Evolutionary conservation across 2,329 filamentous ascomycete species (phyloP).

Genomic region (Paraphaeosphaeria sporulosa): DNA sequence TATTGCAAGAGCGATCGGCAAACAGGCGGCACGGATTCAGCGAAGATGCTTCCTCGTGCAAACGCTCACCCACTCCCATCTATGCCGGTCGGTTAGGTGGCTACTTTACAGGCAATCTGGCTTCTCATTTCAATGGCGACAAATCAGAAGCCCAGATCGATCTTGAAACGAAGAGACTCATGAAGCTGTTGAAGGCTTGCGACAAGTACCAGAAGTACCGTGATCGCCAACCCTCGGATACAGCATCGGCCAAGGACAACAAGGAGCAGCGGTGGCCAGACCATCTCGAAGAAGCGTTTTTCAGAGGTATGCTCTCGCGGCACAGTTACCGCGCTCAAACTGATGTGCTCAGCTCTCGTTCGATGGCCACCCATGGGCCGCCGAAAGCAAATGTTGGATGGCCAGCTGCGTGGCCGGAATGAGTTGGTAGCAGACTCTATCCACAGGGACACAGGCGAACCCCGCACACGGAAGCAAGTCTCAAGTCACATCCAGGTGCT

Average conservation of each 20-base stretch:
- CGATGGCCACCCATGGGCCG: constrained; percentile 66
- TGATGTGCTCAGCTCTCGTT: constrained; percentile 44
- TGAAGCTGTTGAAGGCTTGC: constrained; percentile 40
- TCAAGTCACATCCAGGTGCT: constrained; percentile 71
- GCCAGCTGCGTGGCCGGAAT: constrained; percentile 66
- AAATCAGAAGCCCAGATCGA: constrained; percentile 40
- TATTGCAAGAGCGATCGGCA: constrained; percentile 53
- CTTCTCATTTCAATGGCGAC: constrained; percentile 33
- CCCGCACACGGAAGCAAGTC: constrained; percentile 65
- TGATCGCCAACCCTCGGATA: constrained; percentile 47
- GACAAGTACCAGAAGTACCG: constrained; percentile 58
- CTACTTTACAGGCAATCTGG: constrained; percentile 37
- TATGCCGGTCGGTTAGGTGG: constrained; percentile 32
- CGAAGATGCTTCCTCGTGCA: constrained; percentile 31
- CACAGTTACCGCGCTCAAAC: neutral
- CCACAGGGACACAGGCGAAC: constrained; percentile 60
- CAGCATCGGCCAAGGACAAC: constrained; percentile 22
- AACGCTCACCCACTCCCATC: constrained; percentile 39
- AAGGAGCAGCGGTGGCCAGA: constrained; percentile 57
- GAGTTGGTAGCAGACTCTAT: constrained; percentile 69
- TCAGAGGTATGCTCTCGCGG: constrained; percentile 49
- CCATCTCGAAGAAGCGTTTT: constrained; percentile 57
- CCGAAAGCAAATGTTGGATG: constrained; percentile 57
- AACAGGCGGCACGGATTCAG: constrained; percentile 49
- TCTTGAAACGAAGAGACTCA: constrained; percentile 38